phyloP scores from a whole-genome alignment of 306 rosid genomes.

The Lathyrus tuberosus region DNA sequence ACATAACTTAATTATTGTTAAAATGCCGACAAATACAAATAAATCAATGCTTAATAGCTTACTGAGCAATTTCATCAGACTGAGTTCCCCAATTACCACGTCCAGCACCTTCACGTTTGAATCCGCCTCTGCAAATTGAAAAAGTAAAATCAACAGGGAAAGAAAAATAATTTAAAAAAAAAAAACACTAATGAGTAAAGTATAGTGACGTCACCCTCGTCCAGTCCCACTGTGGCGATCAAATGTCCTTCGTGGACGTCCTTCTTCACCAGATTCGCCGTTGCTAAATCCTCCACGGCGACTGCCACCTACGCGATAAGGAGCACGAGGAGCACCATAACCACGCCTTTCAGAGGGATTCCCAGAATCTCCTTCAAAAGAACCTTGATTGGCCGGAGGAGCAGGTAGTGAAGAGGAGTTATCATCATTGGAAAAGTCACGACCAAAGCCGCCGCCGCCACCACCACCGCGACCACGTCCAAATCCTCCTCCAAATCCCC shows the following conservation, averaged over 20 bases:
- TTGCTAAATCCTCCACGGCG: conserved; percentile 81
- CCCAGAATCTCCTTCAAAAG: conserved; percentile 62
- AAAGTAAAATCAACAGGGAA: conserved; percentile 9
- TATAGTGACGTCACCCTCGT: conserved; percentile 54
- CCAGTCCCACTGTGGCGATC: conserved; percentile 94
- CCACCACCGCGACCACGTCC: conserved; percentile 58
- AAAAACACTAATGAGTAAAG: background rate
- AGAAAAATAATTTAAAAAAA: background rate
- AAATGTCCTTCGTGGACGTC: conserved; percentile 66
- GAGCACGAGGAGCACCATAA: conserved; percentile 69
- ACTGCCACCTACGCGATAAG: conserved; percentile 67
- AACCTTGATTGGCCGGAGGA: conserved; percentile 51
- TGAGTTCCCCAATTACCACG: conserved; percentile 96
- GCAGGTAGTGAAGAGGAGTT: conserved; percentile 38
- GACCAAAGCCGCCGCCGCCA: conserved; percentile 46
- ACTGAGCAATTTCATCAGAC: conserved; percentile 72
- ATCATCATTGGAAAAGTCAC: conserved; percentile 55
- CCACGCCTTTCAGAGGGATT: conserved; percentile 62
- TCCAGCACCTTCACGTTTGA: conserved; percentile 86
- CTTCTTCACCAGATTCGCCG: conserved; percentile 75
- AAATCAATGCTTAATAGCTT: conserved; percentile 19
- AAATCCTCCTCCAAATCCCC: conserved; percentile 44
- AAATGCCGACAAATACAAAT: background rate
- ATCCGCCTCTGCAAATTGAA: conserved; percentile 58
- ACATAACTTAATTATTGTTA: background rate